Percentiles rank a stretch among this genome's conserved stretches.
Conservation (phyloP, 164 flowering plant species). For the Warburgia ugandensis region DNA sequence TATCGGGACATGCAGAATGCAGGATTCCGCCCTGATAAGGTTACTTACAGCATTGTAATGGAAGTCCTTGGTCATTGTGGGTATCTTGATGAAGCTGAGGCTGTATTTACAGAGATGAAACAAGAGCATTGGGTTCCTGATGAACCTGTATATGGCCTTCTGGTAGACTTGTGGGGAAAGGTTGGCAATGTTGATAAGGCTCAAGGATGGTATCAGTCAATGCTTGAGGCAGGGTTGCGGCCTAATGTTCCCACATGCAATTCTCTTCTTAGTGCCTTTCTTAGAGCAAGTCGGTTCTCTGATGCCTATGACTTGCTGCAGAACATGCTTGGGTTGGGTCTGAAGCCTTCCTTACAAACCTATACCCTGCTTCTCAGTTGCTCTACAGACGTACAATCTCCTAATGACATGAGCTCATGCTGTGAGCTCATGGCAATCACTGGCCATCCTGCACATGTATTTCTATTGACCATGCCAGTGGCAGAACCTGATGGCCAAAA, state of each 20-base stretch:
- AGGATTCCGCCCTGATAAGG: slow-evolving; percentile 88
- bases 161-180: slow-evolving; percentile 96
- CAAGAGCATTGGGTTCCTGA: slow-evolving; percentile 77
- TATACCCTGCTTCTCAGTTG: slow-evolving; percentile 89
- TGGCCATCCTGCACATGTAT: slow-evolving; percentile 82
- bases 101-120: slow-evolving; percentile 69
- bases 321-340: slow-evolving; percentile 59
- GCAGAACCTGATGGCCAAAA: slow-evolving; percentile 85
- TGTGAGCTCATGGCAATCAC: slow-evolving; percentile 72
- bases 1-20: slow-evolving; percentile 84
- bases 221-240: slow-evolving; percentile 75
- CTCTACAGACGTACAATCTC: slow-evolving; percentile 69
- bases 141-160: slow-evolving; percentile 91
- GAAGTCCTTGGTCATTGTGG: slow-evolving; percentile 98
- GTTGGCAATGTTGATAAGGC: slow-evolving; percentile 82
- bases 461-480: slow-evolving; percentile 67
- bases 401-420: slow-evolving; percentile 58
- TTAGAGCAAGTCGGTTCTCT: slow-evolving; percentile 50
- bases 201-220: slow-evolving; percentile 75
- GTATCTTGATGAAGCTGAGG: slow-evolving; percentile 84
- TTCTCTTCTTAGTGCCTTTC: slow-evolving; percentile 87
- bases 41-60: slow-evolving; percentile 94
- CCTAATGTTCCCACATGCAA: slow-evolving; percentile 98
- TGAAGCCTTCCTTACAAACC: slow-evolving; percentile 78
- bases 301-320: slow-evolving; percentile 74